A percentile compares a stretch with the other conserved stretches of the same genome.
Evolutionary conservation across 2,329 filamentous ascomycete genomes (phyloP).

Genomic region (Ceratocystis smalleyi): DNA sequence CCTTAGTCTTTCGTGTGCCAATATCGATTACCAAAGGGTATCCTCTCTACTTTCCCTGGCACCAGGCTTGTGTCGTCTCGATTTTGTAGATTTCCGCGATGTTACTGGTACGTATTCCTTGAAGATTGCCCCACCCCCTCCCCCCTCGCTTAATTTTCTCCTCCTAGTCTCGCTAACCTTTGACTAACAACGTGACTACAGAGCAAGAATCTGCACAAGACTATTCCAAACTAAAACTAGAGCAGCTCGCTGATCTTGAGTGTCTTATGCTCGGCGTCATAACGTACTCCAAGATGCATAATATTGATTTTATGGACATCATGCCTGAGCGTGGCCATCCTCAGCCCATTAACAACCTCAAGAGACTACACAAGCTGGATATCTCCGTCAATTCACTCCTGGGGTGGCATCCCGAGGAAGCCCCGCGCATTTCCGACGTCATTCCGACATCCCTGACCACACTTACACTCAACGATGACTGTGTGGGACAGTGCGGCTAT

Average conservation of each 20-base stretch:
- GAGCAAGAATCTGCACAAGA: slow-evolving; percentile 6
- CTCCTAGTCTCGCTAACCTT: not conserved
- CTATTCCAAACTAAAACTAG: slow-evolving; percentile 12
- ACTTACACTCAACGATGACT: slow-evolving; percentile 14
- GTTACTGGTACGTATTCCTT: slow-evolving; percentile 6
- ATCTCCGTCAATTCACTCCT: slow-evolving; percentile 12
- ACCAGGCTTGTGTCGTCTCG: slow-evolving; percentile 7
- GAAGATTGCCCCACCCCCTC: not conserved
- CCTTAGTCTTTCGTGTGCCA: slow-evolving; percentile 3
- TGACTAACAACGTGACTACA: not conserved
- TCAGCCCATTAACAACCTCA: slow-evolving; percentile 12
- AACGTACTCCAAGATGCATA: slow-evolving; percentile 2
- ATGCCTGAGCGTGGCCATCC: slow-evolving; percentile 4
- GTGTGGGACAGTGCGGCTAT: slow-evolving; percentile 7
- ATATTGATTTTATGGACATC: not conserved
- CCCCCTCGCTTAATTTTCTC: not conserved
- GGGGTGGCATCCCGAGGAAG: slow-evolving; percentile 13
- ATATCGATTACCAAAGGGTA: slow-evolving; percentile 13
- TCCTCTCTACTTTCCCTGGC: slow-evolving; percentile 9
- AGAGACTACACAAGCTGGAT: slow-evolving; percentile 13
- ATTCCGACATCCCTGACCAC: slow-evolving; percentile 13
- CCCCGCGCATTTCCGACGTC: slow-evolving; percentile 12
- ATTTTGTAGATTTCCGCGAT: slow-evolving; percentile 13
- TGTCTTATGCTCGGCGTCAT: slow-evolving; percentile 11
- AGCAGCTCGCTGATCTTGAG: slow-evolving; percentile 13